Evolutionary conservation across 768 basidiomycete genomes (phyloP).

Genomic region (Mycena vitilis): DNA sequence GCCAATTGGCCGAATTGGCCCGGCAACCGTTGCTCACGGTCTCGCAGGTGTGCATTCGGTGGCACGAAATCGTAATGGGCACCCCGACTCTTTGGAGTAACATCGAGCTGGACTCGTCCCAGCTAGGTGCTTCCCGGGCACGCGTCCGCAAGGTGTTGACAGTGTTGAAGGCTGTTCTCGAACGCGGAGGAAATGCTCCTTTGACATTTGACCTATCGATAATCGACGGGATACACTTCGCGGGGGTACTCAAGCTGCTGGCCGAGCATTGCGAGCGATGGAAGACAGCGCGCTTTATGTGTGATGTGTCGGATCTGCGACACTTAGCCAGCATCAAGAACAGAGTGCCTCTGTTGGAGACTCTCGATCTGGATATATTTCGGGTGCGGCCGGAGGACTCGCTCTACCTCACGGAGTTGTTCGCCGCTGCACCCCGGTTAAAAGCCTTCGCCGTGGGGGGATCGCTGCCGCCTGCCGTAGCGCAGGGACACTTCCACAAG

Average conservation of each 20-base stretch:
- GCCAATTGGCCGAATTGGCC: background rate
- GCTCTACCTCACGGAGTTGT: background rate
- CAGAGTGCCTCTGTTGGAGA: constrained; percentile 5
- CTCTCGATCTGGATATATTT: background rate
- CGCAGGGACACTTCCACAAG: background rate
- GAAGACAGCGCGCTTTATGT: background rate
- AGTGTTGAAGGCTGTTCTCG: constrained; percentile 1
- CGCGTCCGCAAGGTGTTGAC: background rate
- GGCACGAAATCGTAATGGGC: background rate
- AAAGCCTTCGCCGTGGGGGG: background rate
- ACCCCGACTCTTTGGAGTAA: constrained; percentile 6
- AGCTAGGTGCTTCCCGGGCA: background rate
- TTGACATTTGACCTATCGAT: background rate
- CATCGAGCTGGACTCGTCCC: background rate
- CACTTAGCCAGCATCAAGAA: background rate
- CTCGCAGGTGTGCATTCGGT: constrained; percentile 3
- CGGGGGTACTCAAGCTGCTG: background rate
- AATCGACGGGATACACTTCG: background rate
- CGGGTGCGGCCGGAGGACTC: background rate
- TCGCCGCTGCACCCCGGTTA: background rate
- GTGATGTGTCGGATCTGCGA: background rate
- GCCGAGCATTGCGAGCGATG: constrained; percentile 8
- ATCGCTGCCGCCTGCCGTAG: background rate
- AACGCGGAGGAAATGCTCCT: background rate
- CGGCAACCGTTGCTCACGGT: background rate